These are phyloP conservation scores for Reutealis trisperma DNA, from an alignment of 345 rosid genomes.

Conservation along the genomic window DNA sequence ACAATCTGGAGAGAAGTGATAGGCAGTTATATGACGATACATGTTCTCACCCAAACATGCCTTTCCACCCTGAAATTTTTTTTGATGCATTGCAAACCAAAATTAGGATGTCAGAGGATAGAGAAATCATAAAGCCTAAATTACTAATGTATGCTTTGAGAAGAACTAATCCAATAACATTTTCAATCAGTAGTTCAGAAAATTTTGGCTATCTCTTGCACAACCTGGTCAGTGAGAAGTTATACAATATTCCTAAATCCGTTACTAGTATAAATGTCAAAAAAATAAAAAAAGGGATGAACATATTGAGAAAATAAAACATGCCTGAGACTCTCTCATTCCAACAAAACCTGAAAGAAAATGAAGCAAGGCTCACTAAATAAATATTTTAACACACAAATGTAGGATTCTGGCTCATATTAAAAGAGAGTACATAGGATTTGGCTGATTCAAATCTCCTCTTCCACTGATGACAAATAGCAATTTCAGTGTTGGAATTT, in stretches of 20 bases:
- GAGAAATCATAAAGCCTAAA: no score
- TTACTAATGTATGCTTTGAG: background rate
- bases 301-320: background rate
- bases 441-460: no score
- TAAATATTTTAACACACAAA: background rate
- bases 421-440: no score
- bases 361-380: background rate
- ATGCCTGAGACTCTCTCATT: background rate
- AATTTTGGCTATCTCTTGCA: background rate
- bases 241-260: background rate
- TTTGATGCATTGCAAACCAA: background rate
- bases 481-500: no score
- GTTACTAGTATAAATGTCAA: background rate
- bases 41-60: conserved; percentile 39
- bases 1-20: conserved; percentile 35
- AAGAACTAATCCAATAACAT: background rate
- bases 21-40: conserved; percentile 33
- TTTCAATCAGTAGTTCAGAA: background rate
- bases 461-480: no score
- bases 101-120: background rate
- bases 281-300: background rate
- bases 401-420: no score
- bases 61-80: conserved; percentile 38
- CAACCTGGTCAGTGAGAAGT: background rate
- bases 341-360: background rate